A percentile compares a stretch with the other conserved stretches of the same genome.
These are phyloP conservation scores for Eucalyptus curtisii DNA, from an alignment of 345 rosid genomes.

Conservation along the genomic window DNA sequence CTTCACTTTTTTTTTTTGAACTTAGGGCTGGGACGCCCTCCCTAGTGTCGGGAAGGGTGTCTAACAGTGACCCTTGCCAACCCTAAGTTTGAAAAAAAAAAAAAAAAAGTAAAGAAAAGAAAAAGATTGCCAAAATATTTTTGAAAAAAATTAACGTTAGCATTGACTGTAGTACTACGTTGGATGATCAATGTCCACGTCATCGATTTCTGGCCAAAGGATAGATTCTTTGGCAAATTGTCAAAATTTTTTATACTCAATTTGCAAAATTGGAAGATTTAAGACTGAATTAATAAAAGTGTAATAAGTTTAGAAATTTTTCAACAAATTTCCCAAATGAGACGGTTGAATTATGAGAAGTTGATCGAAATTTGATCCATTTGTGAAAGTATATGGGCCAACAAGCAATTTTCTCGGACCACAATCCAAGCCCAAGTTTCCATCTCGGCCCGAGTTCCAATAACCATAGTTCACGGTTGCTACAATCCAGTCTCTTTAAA, in stretches of 20 bases:
- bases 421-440: background rate
- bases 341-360: background rate
- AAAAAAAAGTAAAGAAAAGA: no score
- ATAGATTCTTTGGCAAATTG: fast-evolving
- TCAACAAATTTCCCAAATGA: background rate
- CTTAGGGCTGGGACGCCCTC: fast-evolving
- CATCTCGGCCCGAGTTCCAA: background rate
- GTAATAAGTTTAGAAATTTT: no score
- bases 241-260: no score
- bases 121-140: fast-evolving
- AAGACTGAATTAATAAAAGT: no score
- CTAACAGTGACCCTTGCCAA: background rate
- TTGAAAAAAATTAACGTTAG: fast-evolving
- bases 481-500: background rate
- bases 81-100: background rate
- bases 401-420: background rate
- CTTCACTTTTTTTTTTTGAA: no score
- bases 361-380: background rate
- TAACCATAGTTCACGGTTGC: background rate
- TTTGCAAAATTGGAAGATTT: no score
- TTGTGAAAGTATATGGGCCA: background rate
- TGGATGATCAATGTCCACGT: background rate
- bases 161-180: no score
- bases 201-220: fast-evolving
- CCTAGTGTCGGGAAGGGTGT: fast-evolving